Evolutionary conservation across 1,139 yeast species (phyloP).

Genomic region (Meyerozyma sp.): DNA sequence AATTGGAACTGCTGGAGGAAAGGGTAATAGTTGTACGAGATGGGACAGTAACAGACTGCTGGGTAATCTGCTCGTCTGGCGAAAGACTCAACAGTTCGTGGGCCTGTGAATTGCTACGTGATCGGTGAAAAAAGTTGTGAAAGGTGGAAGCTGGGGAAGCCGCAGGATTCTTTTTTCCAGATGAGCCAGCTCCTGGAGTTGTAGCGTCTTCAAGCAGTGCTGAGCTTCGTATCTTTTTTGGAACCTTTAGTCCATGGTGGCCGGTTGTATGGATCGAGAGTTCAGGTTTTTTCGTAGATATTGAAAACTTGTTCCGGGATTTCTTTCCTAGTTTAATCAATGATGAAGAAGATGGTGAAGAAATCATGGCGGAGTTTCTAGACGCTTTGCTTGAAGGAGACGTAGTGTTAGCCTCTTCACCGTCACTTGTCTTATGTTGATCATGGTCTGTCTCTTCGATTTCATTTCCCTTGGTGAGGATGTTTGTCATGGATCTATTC

Average conservation of each 20-base stretch:
- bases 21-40: slow-evolving; percentile 24
- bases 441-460: background rate
- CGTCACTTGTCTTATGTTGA: slow-evolving; percentile 8
- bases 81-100: slow-evolving; percentile 1
- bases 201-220: slow-evolving; percentile 15
- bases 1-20: slow-evolving; percentile 40
- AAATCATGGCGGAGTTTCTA: slow-evolving; percentile 2
- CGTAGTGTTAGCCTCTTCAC: slow-evolving; percentile 5
- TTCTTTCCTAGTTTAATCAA: slow-evolving; percentile 9
- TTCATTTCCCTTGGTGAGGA: slow-evolving; percentile 2
- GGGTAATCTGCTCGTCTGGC: slow-evolving; percentile 10
- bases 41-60: slow-evolving; percentile 10
- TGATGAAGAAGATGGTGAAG: slow-evolving; percentile 2
- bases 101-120: slow-evolving; percentile 15
- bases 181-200: slow-evolving; percentile 1
- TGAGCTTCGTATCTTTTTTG: slow-evolving; percentile 23
- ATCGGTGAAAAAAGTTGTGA: slow-evolving; percentile 32
- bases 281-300: slow-evolving; percentile 16
- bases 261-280: slow-evolving; percentile 26
- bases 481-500: slow-evolving; percentile 22
- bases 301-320: slow-evolving; percentile 3
- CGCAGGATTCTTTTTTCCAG: slow-evolving; percentile 21
- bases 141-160: slow-evolving; percentile 33
- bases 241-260: slow-evolving; percentile 22
- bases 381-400: slow-evolving; percentile 4